phyloP scores from a whole-genome alignment of 2,329 filamentous ascomycete genomes.

The Clonostachys byssicola region DNA sequence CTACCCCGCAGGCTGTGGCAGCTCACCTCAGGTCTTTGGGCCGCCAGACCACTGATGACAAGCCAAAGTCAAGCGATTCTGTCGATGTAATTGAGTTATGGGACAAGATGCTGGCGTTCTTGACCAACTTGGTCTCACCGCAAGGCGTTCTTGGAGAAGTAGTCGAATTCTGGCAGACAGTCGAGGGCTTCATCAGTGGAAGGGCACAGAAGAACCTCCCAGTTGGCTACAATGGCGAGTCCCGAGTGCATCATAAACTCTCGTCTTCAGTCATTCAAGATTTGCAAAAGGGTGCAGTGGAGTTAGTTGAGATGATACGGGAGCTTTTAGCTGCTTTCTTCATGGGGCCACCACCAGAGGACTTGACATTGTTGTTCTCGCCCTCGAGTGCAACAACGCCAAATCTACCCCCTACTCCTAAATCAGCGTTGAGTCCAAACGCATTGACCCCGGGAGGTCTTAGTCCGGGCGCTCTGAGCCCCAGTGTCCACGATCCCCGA shows the following conservation, averaged over 20 bases:
- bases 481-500: constrained; percentile 56
- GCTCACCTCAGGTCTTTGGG: constrained; percentile 72
- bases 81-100: constrained; percentile 83
- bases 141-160: constrained; percentile 85
- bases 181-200: constrained; percentile 85
- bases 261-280: constrained; percentile 66
- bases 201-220: constrained; percentile 78
- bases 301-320: constrained; percentile 79
- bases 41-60: constrained; percentile 60
- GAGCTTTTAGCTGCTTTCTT: constrained; percentile 81
- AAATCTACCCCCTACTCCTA: constrained; percentile 59
- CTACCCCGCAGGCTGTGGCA: constrained; percentile 64
- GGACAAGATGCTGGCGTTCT: constrained; percentile 78
- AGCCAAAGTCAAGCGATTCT: constrained; percentile 66
- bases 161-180: constrained; percentile 89
- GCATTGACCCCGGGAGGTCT: constrained; percentile 24
- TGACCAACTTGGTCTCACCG: constrained; percentile 70
- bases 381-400: constrained; percentile 32
- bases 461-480: constrained; percentile 43
- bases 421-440: constrained; percentile 30
- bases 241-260: constrained; percentile 75
- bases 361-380: constrained; percentile 83
- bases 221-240: constrained; percentile 76
- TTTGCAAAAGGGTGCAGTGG: constrained; percentile 72
- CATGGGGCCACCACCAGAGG: constrained; percentile 81